Conservation (phyloP, 345 rosid genomes). For the Gynandropsis gynandra region DNA sequence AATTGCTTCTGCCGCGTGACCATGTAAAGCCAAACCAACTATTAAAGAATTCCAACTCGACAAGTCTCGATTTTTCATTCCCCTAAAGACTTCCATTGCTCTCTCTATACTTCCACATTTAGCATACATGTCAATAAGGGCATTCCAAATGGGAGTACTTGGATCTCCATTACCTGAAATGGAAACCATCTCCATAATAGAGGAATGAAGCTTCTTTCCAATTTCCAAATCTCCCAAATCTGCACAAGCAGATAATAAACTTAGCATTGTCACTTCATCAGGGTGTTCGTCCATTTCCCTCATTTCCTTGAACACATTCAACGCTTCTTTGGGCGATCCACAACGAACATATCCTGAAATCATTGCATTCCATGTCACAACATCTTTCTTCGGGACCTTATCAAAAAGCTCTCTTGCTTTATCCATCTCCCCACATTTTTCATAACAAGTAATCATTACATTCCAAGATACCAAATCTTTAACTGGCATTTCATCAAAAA, state of each 20-base stretch:
- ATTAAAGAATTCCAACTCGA: constrained; percentile 63
- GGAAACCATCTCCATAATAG: constrained; percentile 30
- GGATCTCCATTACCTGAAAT: constrained; percentile 15
- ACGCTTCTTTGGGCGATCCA: constrained; percentile 35
- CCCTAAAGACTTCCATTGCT: constrained; percentile 48
- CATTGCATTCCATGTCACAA: constrained; percentile 73
- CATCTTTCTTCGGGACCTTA: constrained; percentile 48
- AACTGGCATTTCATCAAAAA: constrained; percentile 57
- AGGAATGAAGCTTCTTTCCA: constrained; percentile 46
- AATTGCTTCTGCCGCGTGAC: constrained; percentile 44
- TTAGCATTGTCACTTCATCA: constrained; percentile 56
- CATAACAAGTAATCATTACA: constrained; percentile 67
- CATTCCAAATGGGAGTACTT: constrained; percentile 47
- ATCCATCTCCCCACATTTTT: constrained; percentile 46
- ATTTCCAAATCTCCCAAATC: constrained; percentile 49
- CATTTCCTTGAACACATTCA: constrained; percentile 66
- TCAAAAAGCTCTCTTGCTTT: constrained; percentile 53
- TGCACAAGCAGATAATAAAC: constrained; percentile 59
- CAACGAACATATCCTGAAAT: constrained; percentile 47
- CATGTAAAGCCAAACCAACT: constrained; percentile 60
- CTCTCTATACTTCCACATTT: constrained; percentile 54
- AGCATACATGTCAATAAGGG: constrained; percentile 61
- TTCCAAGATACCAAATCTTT: constrained; percentile 78
- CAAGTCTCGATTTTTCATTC: constrained; percentile 44
- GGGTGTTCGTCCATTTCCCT: constrained; percentile 49